Percentiles rank a stretch among this genome's conserved stretches.
Conservation (phyloP, 2,329 filamentous ascomycete genomes). For the Plenodomus tracheiphilus region DNA sequence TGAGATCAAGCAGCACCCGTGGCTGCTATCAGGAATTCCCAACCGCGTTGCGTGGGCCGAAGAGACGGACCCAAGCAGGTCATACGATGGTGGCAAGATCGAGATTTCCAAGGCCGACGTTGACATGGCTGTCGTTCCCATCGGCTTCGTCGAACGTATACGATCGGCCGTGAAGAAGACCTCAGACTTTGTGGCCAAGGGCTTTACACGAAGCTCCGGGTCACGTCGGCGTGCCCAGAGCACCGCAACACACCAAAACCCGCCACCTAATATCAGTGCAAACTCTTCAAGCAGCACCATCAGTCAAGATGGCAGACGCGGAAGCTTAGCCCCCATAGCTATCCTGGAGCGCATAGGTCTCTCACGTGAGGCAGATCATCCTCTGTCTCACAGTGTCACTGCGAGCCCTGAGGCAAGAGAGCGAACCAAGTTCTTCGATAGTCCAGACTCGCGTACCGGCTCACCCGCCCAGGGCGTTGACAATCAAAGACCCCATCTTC, state of each 20-base stretch:
- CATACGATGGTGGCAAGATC: conserved; percentile 80
- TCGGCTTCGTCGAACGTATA: conserved; percentile 84
- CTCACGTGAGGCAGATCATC: conserved; percentile 65
- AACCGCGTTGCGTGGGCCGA: conserved; percentile 85
- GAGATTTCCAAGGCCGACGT: conserved; percentile 93
- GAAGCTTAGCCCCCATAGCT: conserved; percentile 64
- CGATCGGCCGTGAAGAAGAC: conserved; percentile 67
- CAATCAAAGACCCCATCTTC: conserved; percentile 30
- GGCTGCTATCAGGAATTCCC: conserved; percentile 79
- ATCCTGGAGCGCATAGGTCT: conserved; percentile 56
- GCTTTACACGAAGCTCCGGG: conserved; percentile 32
- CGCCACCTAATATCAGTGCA: conserved; percentile 56
- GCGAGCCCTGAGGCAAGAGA: conserved; percentile 64
- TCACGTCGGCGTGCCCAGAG: conserved; percentile 60
- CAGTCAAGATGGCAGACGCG: conserved; percentile 58
- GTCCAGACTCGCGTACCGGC: conserved; percentile 44
- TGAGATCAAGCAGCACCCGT: conserved; percentile 92
- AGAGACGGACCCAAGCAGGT: conserved; percentile 82
- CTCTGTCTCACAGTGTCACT: conserved; percentile 73
- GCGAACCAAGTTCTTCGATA: conserved; percentile 39
- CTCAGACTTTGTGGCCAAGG: conserved; percentile 31
- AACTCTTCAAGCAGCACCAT: conserved; percentile 59
- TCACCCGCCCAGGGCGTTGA: conserved; percentile 43
- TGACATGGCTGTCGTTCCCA: conserved; percentile 84
- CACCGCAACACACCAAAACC: conserved; percentile 58